Conservation (phyloP, 176 grass and related monocot genomes). For the Aechmea fasciata region DNA sequence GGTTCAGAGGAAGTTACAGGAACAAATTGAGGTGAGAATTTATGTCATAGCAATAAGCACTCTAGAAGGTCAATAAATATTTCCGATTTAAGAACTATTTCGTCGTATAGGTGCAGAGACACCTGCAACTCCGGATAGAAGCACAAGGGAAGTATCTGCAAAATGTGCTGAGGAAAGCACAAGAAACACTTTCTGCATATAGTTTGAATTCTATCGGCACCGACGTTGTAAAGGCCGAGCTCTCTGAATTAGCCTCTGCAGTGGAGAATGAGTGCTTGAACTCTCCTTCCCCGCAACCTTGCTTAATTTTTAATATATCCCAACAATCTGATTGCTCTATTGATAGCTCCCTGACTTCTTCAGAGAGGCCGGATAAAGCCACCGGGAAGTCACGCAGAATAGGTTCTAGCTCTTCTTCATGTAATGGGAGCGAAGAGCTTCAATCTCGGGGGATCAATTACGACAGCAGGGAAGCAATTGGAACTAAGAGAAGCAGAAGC, state of each 20-base stretch:
- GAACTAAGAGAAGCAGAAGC: slow-evolving; percentile 31
- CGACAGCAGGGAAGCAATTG: neutral
- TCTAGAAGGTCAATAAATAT: neutral
- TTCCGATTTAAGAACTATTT: neutral
- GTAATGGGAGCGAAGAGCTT: slow-evolving; percentile 1
- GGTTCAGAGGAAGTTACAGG: slow-evolving; percentile 48
- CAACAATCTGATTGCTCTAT: slow-evolving; percentile 22
- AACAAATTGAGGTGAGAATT: slow-evolving; percentile 62
- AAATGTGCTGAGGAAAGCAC: slow-evolving; percentile 55
- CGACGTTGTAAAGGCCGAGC: slow-evolving; percentile 31
- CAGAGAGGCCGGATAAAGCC: slow-evolving; percentile 28
- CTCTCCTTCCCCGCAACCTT: slow-evolving; percentile 18
- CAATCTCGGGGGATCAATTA: neutral
- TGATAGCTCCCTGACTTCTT: slow-evolving; percentile 67
- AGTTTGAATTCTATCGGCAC: slow-evolving; percentile 13
- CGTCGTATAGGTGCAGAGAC: slow-evolving; percentile 60
- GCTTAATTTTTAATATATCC: neutral
- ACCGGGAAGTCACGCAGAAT: slow-evolving; percentile 16
- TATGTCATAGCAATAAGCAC: neutral
- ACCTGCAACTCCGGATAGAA: slow-evolving; percentile 85
- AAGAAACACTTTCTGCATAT: slow-evolving; percentile 42
- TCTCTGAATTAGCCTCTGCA: slow-evolving; percentile 45
- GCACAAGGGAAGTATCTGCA: slow-evolving; percentile 91
- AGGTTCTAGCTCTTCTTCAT: neutral
- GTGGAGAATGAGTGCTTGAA: slow-evolving; percentile 38